Evolutionary conservation across 129 eudicot species (phyloP).

Genomic region (Scalesia atractyloides): DNA sequence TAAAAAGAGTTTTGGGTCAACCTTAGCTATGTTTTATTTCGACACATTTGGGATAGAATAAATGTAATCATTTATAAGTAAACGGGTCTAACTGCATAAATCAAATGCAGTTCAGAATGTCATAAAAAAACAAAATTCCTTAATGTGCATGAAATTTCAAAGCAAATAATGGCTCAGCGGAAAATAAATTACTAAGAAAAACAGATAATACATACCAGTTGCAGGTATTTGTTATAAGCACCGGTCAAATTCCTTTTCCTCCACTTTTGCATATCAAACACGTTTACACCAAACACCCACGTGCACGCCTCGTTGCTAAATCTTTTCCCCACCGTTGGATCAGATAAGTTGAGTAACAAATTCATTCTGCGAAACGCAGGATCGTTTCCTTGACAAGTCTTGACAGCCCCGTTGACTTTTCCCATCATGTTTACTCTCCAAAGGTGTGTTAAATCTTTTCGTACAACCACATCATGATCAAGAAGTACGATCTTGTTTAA

Average conservation of each 20-base stretch:
- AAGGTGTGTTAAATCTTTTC: slow-evolving; percentile 69
- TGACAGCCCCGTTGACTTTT: slow-evolving; percentile 88
- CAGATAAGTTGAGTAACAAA: slow-evolving; percentile 68
- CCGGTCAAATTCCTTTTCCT: slow-evolving; percentile 57
- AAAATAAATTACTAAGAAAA: neutral
- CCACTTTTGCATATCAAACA: slow-evolving; percentile 86
- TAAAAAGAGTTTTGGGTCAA: no score
- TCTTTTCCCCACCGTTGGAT: slow-evolving; percentile 52
- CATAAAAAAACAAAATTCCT: neutral
- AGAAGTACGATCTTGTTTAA: slow-evolving; percentile 78
- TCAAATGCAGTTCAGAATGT: neutral
- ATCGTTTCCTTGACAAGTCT: slow-evolving; percentile 64
- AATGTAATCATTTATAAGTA: neutral
- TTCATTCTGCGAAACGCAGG: slow-evolving; percentile 72
- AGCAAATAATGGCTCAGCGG: no score
- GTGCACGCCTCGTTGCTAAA: slow-evolving; percentile 64
- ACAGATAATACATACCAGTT: slow-evolving; percentile 45
- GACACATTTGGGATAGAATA: neutral
- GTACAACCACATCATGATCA: slow-evolving; percentile 98
- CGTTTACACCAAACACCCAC: slow-evolving; percentile 94
- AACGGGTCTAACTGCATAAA: neutral
- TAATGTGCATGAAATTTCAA: neutral
- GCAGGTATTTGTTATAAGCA: slow-evolving; percentile 60
- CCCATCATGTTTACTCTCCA: slow-evolving; percentile 72
- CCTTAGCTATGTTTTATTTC: neutral